phyloP scores from a whole-genome alignment of 2,329 filamentous ascomycete species.

The Xylariaceae sp. region DNA sequence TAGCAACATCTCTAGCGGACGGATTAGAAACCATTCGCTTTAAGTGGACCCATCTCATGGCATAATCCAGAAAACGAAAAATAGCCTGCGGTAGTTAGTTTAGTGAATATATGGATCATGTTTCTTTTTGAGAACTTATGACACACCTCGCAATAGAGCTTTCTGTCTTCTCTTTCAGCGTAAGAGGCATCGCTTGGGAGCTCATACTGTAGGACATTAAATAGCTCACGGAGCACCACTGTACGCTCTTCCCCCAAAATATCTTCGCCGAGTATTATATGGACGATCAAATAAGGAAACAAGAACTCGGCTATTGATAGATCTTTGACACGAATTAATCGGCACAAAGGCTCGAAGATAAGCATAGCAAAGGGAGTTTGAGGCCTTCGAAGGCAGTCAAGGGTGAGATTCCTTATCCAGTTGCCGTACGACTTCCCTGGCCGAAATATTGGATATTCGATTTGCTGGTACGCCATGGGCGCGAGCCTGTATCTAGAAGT shows the following conservation, averaged over 20 bases:
- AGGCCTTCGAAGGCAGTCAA: slow-evolving; percentile 80
- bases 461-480: slow-evolving; percentile 60
- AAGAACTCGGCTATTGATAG: slow-evolving; percentile 86
- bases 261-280: slow-evolving; percentile 76
- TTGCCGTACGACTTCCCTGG: slow-evolving; percentile 71
- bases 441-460: slow-evolving; percentile 80
- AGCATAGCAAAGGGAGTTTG: slow-evolving; percentile 75
- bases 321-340: slow-evolving; percentile 85
- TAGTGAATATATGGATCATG: not conserved
- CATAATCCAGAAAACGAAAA: slow-evolving; percentile 89
- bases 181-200: slow-evolving; percentile 58
- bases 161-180: slow-evolving; percentile 73
- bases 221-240: slow-evolving; percentile 74
- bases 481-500: slow-evolving; percentile 81
- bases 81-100: slow-evolving; percentile 66
- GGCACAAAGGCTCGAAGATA: slow-evolving; percentile 80
- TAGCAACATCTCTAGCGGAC: slow-evolving; percentile 53
- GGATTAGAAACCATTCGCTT: slow-evolving; percentile 57
- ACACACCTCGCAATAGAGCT: slow-evolving; percentile 84
- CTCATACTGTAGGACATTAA: slow-evolving; percentile 72
- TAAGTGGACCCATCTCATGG: slow-evolving; percentile 85
- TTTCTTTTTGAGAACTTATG: not conserved
- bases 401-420: slow-evolving; percentile 82
- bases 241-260: slow-evolving; percentile 65
- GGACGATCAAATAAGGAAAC: slow-evolving; percentile 84